Base-by-base conservation (phyloP, 1,284 basidiomycete species). In the Cutaneotrichosporon cavernicola region DNA sequence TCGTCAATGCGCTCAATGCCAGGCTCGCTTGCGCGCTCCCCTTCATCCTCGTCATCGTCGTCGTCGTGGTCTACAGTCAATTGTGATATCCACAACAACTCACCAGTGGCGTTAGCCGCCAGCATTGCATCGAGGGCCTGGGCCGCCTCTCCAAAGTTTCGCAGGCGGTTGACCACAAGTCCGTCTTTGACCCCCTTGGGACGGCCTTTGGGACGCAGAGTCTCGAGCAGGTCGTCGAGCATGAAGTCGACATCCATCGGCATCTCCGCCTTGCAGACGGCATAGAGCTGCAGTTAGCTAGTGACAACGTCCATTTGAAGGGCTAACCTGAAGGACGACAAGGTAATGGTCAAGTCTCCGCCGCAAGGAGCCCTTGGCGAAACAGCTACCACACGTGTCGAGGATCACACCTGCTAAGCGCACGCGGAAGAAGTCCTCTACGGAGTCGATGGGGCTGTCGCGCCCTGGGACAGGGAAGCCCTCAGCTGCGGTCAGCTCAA, bases 161-260 rank as follows among this genome's bases (percentile, higher is more conserved):
- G 91, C 62, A 86, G 85, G 70, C 87, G 83, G 36, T 81, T 77
- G 30, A 66, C 65, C 18, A 46, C 34, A 18, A 43, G 36, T 4
- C 66, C 66, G n/a, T 68, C 66, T 53, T 68, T 68, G 52, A 61
- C 51, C 13, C 62, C 60, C 47, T 65, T 65, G 16, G 66, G 66
- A 4, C 66, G 64, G 32, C 89, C 76, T 71, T 90, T 92, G 0
- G 92, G 91, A 65, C 92, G 85, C 36, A 96, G 83, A 53, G 89
- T 88, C 82, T 60, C 95, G 13, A 98, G 80, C 0, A 95, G 96
- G 77, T 98, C 96, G 2, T 88, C 87, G 10, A 97, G 80, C 92
- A 97, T 96, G 77, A 97, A 99, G 65, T 97, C 95, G 18, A 97
- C 89, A 66, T 99, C 97, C 91, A 98, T 96, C 0, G 97, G 90